Percentiles rank a stretch among this genome's conserved stretches.
phyloP scores from a whole-genome alignment of 2,329 filamentous ascomycete genomes.

The Cladobotryum mycophilum region DNA sequence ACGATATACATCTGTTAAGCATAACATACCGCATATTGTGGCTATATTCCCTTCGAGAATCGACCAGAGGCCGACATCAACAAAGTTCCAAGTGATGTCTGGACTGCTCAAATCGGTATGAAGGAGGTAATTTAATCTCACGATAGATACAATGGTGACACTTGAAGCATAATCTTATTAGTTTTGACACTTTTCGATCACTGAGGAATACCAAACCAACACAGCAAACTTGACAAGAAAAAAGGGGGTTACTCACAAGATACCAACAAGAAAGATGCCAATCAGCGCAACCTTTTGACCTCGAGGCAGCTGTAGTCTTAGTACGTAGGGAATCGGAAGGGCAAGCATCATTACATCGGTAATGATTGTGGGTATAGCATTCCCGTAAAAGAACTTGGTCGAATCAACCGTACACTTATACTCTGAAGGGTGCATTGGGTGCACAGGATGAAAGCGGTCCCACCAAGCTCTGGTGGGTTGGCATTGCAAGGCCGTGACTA shows the following conservation, averaged over 20 bases:
- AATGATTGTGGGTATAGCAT: constrained; percentile 22
- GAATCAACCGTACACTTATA: constrained; percentile 15
- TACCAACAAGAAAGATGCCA: constrained; percentile 20
- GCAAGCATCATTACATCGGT: constrained; percentile 22
- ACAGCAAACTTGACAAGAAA: too few species aligned
- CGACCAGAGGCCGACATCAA: constrained; percentile 17
- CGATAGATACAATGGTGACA: constrained; percentile 15
- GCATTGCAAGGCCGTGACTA: constrained; percentile 16
- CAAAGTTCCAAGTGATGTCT: constrained; percentile 23
- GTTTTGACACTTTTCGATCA: too few species aligned
- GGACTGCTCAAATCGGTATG: constrained; percentile 11
- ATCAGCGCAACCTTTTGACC: constrained; percentile 19
- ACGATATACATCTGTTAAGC: not conserved
- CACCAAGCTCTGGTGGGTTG: constrained; percentile 15
- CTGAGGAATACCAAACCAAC: too few species aligned
- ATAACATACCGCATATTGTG: constrained; percentile 18
- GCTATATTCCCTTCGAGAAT: constrained; percentile 19
- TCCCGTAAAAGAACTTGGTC: constrained; percentile 22
- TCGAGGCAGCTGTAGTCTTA: constrained; percentile 19
- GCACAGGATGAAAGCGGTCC: constrained; percentile 13
- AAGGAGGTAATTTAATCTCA: constrained; percentile 13
- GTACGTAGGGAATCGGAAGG: constrained; percentile 24
- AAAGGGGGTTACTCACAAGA: constrained; percentile 15
- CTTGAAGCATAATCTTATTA: not conserved
- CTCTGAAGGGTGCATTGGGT: constrained; percentile 10